Percentiles rank a stretch among this genome's conserved stretches.
Evolutionary conservation across 2,329 filamentous ascomycete genomes (phyloP).

Genomic region (Fusarium piperis): DNA sequence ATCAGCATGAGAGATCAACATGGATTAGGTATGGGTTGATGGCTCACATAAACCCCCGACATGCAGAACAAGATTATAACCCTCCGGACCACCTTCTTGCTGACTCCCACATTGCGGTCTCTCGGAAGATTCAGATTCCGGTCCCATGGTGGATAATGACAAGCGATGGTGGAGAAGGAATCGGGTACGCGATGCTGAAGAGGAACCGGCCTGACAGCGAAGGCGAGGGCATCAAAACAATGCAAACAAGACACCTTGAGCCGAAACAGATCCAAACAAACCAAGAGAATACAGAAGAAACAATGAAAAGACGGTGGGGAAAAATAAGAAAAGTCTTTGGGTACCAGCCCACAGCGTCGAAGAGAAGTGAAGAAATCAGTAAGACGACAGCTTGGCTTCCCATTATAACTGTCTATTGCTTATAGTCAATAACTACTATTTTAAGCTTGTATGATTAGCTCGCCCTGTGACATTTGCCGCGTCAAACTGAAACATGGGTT

Average conservation of each 20-base stretch:
- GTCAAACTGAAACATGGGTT: not conserved
- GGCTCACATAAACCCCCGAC: constrained; percentile 45
- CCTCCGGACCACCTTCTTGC: not conserved
- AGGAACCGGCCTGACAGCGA: not conserved
- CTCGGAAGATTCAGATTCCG: not conserved
- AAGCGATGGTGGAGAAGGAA: not conserved
- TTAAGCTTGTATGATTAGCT: not conserved
- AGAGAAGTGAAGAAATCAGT: not conserved
- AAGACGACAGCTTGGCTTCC: not conserved
- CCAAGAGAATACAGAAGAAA: not conserved
- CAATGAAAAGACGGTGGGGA: not conserved
- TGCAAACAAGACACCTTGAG: not conserved
- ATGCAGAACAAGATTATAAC: constrained; percentile 44
- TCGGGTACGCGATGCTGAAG: not conserved
- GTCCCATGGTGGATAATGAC: not conserved
- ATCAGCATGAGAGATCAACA: not conserved
- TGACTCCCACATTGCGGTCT: constrained; percentile 45
- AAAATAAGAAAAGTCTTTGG: not conserved
- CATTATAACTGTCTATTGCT: not conserved
- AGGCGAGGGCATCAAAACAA: not conserved
- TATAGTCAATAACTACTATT: not conserved
- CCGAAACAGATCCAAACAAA: not conserved
- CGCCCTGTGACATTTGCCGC: not conserved
- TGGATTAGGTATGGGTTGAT: not conserved
- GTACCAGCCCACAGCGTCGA: not conserved